Base-by-base conservation (phyloP, 805 yeast genomes). In the Candida germanica region DNA sequence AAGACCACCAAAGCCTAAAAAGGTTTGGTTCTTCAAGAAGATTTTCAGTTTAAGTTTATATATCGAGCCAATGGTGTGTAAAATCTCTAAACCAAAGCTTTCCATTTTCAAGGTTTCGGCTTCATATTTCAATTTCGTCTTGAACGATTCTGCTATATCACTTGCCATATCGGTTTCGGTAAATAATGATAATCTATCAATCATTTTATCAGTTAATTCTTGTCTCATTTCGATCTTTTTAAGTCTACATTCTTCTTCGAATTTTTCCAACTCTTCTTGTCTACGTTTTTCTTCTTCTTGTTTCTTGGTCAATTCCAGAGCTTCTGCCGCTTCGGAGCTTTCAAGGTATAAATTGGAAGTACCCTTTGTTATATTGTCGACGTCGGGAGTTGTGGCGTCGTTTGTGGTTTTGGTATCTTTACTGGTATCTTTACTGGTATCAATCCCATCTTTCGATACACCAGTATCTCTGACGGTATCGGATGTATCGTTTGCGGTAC, bases 71-170 rank as follows among this genome's bases (percentile, higher is more conserved):
- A 85, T 74, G 0, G 86, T 73, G 48, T 85, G 93, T 31, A 86
- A 69, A 23, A 85, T 83, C 51, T 85, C 88, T 21, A 83, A 59
- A n/a, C 94, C 94, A 59, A 85, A 85, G 15, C 91, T 83, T 57
- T 85, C 93, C 78, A 82, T 75, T 49, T 83, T 84, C 45, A 85
- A 66, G 19, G 79, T 67, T 53, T 89, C 93, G 11, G 95, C 95
- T 58, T 93, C 98, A 50, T 81, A 79, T 43, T 70, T 71, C 47
- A 85, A 72, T 55, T 84, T 82, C 38, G 69, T 70, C 41, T 71
- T 63, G 57, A 87, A 91, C 15, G 71, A 59, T 24, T 51, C 54
- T 8, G 59, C 63, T n/a, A 63, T 62, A 42, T 74, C 69, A 8
- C 57, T 66, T 25, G 64, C 59, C 65, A 65, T 65, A 31, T 67